Evolutionary conservation across 345 rosid species (phyloP).

Genomic region (Brassica incana): DNA sequence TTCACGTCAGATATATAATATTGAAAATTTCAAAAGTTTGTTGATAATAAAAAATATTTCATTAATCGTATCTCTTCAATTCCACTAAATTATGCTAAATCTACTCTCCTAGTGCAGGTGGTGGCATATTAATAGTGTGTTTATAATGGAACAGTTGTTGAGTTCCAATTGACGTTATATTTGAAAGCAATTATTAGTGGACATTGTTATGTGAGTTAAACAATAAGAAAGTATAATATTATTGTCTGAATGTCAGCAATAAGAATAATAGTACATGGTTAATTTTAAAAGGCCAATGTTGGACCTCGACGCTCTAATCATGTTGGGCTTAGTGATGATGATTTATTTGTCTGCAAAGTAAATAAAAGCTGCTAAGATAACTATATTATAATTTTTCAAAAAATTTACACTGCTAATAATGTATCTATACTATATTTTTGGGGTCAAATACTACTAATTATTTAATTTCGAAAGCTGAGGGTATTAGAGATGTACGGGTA

Average conservation of each 20-base stretch:
- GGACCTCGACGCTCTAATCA: slow-evolving; percentile 39
- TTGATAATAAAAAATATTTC: neutral
- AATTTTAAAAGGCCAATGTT: slow-evolving; percentile 14
- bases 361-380: slow-evolving; percentile 39
- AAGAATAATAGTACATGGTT: slow-evolving; percentile 14
- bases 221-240: slow-evolving; percentile 5
- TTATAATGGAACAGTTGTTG: slow-evolving; percentile 36
- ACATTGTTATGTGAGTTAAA: slow-evolving; percentile 22
- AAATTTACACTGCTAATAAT: slow-evolving; percentile 28
- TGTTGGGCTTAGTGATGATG: slow-evolving; percentile 38
- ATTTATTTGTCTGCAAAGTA: slow-evolving; percentile 43
- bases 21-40: neutral
- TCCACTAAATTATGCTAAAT: slow-evolving; percentile 6
- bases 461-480: neutral
- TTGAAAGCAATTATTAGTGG: slow-evolving; percentile 41
- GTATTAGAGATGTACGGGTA: neutral
- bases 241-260: slow-evolving; percentile 33
- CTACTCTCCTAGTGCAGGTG: slow-evolving; percentile 5
- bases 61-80: neutral
- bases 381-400: neutral
- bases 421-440: neutral
- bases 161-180: slow-evolving; percentile 21
- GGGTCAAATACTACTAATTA: no score
- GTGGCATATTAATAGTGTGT: slow-evolving; percentile 9
- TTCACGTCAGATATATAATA: neutral